Evolutionary conservation across 257 asterid genomes (phyloP).

Genomic region (Nicotiana undulata): DNA sequence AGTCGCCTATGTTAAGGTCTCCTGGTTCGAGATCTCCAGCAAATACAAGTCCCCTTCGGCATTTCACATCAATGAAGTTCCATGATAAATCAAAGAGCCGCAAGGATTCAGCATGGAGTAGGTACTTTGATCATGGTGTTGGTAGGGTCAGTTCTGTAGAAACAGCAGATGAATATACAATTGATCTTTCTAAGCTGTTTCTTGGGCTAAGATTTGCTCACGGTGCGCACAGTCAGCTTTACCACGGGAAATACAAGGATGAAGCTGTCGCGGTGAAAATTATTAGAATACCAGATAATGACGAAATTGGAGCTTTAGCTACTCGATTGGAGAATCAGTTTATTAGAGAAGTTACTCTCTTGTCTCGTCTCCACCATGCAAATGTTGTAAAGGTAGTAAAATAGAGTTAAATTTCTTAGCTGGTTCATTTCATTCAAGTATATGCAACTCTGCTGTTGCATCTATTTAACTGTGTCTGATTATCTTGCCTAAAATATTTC

Average conservation of each 20-base stretch:
- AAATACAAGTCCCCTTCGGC: conserved; percentile 38
- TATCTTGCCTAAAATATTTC: background rate
- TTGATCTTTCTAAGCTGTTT: conserved; percentile 51
- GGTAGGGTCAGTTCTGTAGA: conserved; percentile 66
- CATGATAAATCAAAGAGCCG: conserved; percentile 34
- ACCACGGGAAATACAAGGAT: conserved; percentile 52
- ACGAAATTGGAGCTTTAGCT: conserved; percentile 43
- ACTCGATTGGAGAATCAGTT: conserved; percentile 60
- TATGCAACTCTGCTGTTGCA: background rate
- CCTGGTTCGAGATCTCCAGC: conserved; percentile 29
- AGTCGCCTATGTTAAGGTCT: conserved; percentile 12
- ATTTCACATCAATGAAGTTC: conserved; percentile 34
- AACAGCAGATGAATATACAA: conserved; percentile 35
- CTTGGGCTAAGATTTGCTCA: conserved; percentile 58
- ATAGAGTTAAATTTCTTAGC: background rate
- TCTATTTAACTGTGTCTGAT: background rate
- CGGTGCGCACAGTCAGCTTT: conserved; percentile 62
- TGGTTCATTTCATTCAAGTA: background rate
- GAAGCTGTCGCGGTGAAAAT: conserved; percentile 61
- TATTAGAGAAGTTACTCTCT: conserved; percentile 51
- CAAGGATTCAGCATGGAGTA: conserved; percentile 56
- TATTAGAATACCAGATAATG: conserved; percentile 55
- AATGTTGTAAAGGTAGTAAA: conserved; percentile 50
- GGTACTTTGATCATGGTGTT: conserved; percentile 63
- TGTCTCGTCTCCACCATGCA: conserved; percentile 61